Evolutionary conservation across 768 basidiomycete species (phyloP), one percentile per base, ranked within the genome.

Genomic region (Termitomyces sp.): DNA sequence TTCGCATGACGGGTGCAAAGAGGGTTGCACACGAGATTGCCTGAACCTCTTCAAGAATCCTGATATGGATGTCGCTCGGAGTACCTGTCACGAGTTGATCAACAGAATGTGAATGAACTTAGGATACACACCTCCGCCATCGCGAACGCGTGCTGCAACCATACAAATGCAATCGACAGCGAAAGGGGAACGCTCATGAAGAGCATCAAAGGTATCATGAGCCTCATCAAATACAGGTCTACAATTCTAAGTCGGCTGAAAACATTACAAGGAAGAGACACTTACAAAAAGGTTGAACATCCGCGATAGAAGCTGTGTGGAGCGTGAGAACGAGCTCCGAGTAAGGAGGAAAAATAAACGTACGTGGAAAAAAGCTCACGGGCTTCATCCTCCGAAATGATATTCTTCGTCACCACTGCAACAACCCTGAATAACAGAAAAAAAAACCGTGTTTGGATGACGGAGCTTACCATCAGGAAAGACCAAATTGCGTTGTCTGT

Each of bases 151-250:
- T 12, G 93, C 88, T 3, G 91, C 94, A 35, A 95, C 91, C 87
- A 94, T 91, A 66, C 94, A 94, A 32, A 98, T 95, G 20, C 87
- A 85, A 61, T 95, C 86, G 22, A 98, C 87, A 39, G 92, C 92
- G 71, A 96, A 97, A 0, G 94, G 95, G 49, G 94, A 96, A 44
- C 94, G 85, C 54, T 88, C 83, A 64, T 91, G 91, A 53, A 98
- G 74, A 40, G 84, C 81, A 42, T 94, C 90, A 69, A 84, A 97
- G 0, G 91, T 94, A 68, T 98, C 94, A n/a, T 80, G 73, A 40
- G 73, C 79, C 4, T 77, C 79, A 69, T 97, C 93, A 64, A 94
- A 95, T 5, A 96, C 85, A 41, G 95, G 91, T 36, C 79, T 81
- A 40, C 44, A 44, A 50, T 59, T n/a, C 50, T 31, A 9, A 49